Evolutionary conservation across 2,329 filamentous ascomycete species (phyloP).

Genomic region (Verticillium tricorpus): DNA sequence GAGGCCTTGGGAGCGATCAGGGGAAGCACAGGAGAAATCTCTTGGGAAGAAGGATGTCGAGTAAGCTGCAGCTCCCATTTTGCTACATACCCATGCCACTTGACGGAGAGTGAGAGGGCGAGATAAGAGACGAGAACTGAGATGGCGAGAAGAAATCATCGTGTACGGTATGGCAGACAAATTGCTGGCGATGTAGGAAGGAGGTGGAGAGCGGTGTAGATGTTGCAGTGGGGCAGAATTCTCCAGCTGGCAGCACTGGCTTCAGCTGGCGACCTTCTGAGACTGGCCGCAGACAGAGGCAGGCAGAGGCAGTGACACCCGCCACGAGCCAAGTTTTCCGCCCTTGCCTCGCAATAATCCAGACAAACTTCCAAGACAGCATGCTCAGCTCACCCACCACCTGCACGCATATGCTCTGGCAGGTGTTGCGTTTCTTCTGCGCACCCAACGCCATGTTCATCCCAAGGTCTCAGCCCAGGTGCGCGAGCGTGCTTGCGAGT

Average conservation of each 20-base stretch:
- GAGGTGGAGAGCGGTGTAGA: slow-evolving; percentile 21
- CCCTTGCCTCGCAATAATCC: not conserved
- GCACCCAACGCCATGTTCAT: not conserved
- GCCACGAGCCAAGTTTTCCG: not conserved
- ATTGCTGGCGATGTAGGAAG: slow-evolving; percentile 27
- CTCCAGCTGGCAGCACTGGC: not conserved
- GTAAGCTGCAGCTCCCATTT: too few species aligned
- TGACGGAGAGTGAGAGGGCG: too few species aligned
- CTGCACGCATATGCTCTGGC: not conserved
- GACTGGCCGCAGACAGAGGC: too few species aligned
- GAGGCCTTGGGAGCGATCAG: too few species aligned
- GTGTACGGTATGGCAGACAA: too few species aligned
- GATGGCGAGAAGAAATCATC: too few species aligned
- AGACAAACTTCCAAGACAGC: not conserved
- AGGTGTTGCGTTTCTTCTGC: not conserved
- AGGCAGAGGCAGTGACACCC: too few species aligned
- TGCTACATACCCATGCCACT: too few species aligned
- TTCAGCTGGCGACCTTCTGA: too few species aligned
- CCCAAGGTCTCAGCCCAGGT: not conserved
- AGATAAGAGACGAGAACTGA: too few species aligned
- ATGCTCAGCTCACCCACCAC: not conserved
- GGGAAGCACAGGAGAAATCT: too few species aligned
- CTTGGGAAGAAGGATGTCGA: too few species aligned
- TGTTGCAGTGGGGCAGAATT: not conserved
- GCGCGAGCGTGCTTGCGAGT: not conserved